Evolutionary conservation across 495 filamentous ascomycete genomes (phyloP).

Genomic region (Margaritispora aquatica): DNA sequence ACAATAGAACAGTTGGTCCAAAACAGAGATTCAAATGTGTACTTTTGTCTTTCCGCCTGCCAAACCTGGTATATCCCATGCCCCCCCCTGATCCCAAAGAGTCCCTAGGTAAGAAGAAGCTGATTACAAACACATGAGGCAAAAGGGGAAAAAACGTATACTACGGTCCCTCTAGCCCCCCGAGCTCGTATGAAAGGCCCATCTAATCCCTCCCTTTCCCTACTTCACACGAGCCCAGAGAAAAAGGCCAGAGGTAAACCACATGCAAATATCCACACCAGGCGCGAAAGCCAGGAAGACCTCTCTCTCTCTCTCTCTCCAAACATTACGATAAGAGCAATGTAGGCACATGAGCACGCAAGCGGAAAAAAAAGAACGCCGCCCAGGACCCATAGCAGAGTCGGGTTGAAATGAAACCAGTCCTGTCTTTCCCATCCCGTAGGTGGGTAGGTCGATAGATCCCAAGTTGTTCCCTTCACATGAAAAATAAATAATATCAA

Average conservation of each 20-base stretch:
- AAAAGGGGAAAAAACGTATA: no score
- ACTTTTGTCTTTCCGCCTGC: neutral
- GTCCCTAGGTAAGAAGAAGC: no score
- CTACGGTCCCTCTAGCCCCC: neutral
- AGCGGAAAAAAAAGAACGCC: neutral
- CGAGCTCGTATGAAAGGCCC: neutral
- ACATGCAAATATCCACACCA: constrained; percentile 16
- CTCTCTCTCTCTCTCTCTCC: no score
- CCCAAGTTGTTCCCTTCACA: no score
- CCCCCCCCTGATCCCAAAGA: no score
- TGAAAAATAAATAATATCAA: no score
- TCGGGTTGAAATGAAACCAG: neutral
- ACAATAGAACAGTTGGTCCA: no score
- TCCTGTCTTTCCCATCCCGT: neutral
- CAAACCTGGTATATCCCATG: neutral
- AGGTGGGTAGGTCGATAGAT: no score
- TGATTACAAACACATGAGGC: no score
- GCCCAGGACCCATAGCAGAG: neutral
- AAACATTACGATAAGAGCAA: neutral
- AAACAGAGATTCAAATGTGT: no score
- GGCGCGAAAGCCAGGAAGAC: neutral
- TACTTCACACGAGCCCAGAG: neutral
- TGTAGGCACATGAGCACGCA: neutral
- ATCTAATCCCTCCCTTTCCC: neutral
- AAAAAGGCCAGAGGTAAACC: neutral